Evolutionary conservation across 768 basidiomycete genomes (phyloP).

Genomic region (Aureoboletus auriporus): DNA sequence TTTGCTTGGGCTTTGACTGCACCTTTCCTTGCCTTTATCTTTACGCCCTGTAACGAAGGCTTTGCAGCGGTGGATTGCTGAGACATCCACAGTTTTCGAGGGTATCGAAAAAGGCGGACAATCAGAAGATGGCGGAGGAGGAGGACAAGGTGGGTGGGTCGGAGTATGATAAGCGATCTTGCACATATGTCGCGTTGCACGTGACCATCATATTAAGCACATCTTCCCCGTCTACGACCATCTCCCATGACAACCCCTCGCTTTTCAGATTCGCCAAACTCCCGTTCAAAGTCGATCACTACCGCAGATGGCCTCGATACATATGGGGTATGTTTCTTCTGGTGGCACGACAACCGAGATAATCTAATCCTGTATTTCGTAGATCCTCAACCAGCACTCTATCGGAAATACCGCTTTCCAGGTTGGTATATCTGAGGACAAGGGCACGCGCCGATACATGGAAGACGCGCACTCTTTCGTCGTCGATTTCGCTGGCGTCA

Average conservation of each 20-base stretch:
- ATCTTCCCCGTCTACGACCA: constrained; percentile 11
- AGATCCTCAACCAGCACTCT: constrained; percentile 59
- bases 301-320: constrained; percentile 73
- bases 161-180: constrained; percentile 24
- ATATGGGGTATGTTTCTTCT: constrained; percentile 55
- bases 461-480: constrained; percentile 97
- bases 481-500: constrained; percentile 85
- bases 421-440: constrained; percentile 73
- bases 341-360: not conserved
- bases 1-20: constrained; percentile 90
- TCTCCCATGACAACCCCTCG: constrained; percentile 23
- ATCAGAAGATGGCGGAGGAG: constrained; percentile 8
- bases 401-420: constrained; percentile 60
- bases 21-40: constrained; percentile 91
- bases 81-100: constrained; percentile 80
- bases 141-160: constrained; percentile 1
- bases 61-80: constrained; percentile 78
- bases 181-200: constrained; percentile 15
- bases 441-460: constrained; percentile 89
- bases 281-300: constrained; percentile 78
- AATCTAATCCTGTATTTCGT: not conserved
- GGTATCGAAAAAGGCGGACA: constrained; percentile 27
- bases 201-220: constrained; percentile 9
- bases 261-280: constrained; percentile 66
- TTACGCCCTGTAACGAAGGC: constrained; percentile 90